Conservation (phyloP, 2,329 filamentous ascomycete genomes). For the Blastomyces silverae region DNA sequence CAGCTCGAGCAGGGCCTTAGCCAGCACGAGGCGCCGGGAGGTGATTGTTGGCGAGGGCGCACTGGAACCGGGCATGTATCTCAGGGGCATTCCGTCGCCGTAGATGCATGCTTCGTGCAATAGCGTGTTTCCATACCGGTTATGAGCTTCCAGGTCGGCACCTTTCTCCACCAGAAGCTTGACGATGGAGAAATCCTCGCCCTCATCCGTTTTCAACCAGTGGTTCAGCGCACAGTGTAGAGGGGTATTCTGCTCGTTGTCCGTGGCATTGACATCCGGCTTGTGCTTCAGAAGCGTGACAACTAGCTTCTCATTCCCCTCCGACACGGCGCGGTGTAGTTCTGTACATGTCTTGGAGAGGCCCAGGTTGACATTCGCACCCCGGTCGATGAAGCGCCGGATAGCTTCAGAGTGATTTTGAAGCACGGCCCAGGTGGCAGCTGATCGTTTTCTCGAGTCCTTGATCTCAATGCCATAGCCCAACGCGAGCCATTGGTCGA, state of each 20-base stretch:
- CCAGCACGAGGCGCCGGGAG: constrained; percentile 5
- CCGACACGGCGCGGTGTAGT: constrained; percentile 2
- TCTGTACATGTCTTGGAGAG: background rate
- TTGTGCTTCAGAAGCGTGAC: background rate
- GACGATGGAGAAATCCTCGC: background rate
- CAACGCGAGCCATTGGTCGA: constrained; percentile 5
- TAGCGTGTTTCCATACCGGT: constrained; percentile 8
- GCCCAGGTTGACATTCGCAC: background rate
- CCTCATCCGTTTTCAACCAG: background rate
- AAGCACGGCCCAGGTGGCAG: background rate
- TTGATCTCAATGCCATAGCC: background rate
- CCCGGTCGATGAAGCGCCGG: background rate
- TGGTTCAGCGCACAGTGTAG: constrained; percentile 9
- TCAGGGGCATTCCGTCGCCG: background rate
- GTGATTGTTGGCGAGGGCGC: background rate
- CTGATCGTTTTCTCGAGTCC: background rate
- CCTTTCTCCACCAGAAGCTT: constrained; percentile 6
- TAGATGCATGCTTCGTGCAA: constrained; percentile 12
- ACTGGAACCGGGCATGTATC: background rate
- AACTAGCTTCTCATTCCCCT: background rate
- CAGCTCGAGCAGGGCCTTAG: background rate
- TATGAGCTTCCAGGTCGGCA: background rate
- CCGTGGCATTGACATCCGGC: constrained; percentile 5
- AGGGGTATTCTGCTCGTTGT: constrained; percentile 5
- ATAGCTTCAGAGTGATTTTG: background rate